These are phyloP conservation scores for Amniculicola lignicola DNA, from an alignment of 495 filamentous ascomycete species.

Conservation along the genomic window DNA sequence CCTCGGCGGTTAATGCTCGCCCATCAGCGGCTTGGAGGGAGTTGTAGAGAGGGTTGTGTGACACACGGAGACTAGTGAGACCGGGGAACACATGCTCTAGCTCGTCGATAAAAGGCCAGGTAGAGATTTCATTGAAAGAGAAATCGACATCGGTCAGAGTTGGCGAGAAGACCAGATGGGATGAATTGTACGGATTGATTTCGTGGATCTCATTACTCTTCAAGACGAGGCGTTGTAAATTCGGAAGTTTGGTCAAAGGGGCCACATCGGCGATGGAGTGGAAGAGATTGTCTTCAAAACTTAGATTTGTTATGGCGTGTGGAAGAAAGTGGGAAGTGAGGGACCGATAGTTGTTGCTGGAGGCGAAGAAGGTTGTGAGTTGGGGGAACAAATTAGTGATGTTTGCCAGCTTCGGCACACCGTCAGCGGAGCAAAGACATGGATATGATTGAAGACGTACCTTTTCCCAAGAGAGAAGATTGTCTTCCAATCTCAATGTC, in stretches of 20 bases:
- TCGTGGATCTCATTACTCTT: constrained; percentile 48
- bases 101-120: constrained; percentile 67
- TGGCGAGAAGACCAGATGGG: constrained; percentile 22
- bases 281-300: constrained; percentile 74
- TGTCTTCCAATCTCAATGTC: constrained; percentile 71
- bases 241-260: constrained; percentile 47
- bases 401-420: constrained; percentile 40
- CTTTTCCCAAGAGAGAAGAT: constrained; percentile 68
- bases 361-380: constrained; percentile 56
- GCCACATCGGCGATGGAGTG: constrained; percentile 55
- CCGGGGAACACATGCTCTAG: constrained; percentile 65
- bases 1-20: constrained; percentile 59
- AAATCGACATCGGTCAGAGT: constrained; percentile 66
- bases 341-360: constrained; percentile 51
- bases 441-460: no score
- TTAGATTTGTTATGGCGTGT: constrained; percentile 54
- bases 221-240: constrained; percentile 53
- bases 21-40: constrained; percentile 36
- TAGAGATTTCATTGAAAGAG: constrained; percentile 70
- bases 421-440: neutral
- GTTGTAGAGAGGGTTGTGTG: constrained; percentile 76
- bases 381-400: constrained; percentile 52
- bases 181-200: constrained; percentile 16
- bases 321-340: constrained; percentile 41
- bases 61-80: constrained; percentile 68